Base-by-base conservation (phyloP, 352 stramenopile species). In the Phytophthora crassamura region DNA sequence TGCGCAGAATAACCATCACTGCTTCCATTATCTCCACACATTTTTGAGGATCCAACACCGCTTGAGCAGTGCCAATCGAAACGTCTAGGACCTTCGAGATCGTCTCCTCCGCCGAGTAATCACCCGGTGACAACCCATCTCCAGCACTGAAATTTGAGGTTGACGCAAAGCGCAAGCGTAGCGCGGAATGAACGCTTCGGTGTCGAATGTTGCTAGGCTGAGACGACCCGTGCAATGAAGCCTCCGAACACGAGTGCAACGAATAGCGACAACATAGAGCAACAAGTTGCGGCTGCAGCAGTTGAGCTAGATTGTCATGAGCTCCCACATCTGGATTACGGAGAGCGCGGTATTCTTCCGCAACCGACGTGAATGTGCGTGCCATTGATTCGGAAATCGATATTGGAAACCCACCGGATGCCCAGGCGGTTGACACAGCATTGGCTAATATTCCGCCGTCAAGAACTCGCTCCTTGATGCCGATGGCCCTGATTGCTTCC, bases 141-240 rank as follows among this genome's bases (percentile, higher is more conserved):
- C 20, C n/a, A 39, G 64, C 56, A 39, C 22, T 58, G 11, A 59
- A 49, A 18, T 33, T 56, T 43, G 43, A 64, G 10, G 51, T 71
- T 3, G 43, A 67, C 48, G 69, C 55, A 36, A 74, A 64, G 11
- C 78, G 76, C 48, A 91, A 62, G 4, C 84, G 78, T 43, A 93
- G n/a, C 10, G 84, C 82, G 14, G 82, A 93, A 63, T 91, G 77
- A 35, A 79, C 69, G 41, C 84, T 90, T 60, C 84, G 69, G 28
- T 78, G 63, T 25, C 67, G 70, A 43, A 84, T 62, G 55, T 77
- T 73, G 14, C 41, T 57, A 25, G 38, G 62, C 15, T 12, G 34
- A 60, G 53, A 65, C 8, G 58, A 75, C 41, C 39, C 28, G 18
- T 55, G 40, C 9, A 72, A 40, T 32, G 59, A 78, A 25, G 70